These are phyloP conservation scores for Coniochaeta hoffmannii DNA, from an alignment of 2,329 filamentous ascomycete species.

Conservation along the genomic window DNA sequence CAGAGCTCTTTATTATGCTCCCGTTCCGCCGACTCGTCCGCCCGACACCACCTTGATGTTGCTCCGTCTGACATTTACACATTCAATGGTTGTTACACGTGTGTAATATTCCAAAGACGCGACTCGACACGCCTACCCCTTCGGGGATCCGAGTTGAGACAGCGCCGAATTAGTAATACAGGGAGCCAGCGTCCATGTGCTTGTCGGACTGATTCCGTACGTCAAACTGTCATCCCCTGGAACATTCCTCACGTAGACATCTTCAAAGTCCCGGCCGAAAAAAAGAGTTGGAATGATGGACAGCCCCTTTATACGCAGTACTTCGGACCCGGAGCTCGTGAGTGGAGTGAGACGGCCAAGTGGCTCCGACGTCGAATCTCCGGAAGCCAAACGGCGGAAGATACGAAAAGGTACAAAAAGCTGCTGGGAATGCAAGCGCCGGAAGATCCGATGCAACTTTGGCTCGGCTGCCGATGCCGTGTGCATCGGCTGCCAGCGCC, in stretches of 20 bases:
- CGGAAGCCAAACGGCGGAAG: constrained; percentile 1
- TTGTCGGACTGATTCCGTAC: background rate
- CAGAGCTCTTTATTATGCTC: background rate
- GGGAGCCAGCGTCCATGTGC: background rate
- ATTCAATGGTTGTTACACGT: no score
- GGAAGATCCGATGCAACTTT: constrained; percentile 45
- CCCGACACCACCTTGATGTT: background rate
- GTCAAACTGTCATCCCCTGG: background rate
- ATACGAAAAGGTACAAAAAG: constrained; percentile 48
- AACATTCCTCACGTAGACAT: background rate
- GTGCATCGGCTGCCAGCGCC: constrained; percentile 38
- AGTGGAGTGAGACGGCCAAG: background rate
- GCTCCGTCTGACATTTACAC: background rate
- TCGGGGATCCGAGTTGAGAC: background rate
- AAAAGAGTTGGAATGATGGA: background rate
- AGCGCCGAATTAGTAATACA: background rate
- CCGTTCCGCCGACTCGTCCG: background rate
- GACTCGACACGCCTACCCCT: background rate
- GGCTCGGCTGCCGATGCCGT: constrained; percentile 24
- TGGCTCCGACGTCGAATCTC: background rate
- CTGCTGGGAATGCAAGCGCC: constrained; percentile 52
- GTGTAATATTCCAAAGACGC: no score
- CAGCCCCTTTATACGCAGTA: background rate
- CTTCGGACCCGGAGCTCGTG: background rate
- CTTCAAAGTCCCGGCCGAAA: background rate